Percentiles rank a stretch among this genome's conserved stretches.
Evolutionary conservation across 768 basidiomycete species (phyloP).

Genomic region (Lactarius hengduanensis): DNA sequence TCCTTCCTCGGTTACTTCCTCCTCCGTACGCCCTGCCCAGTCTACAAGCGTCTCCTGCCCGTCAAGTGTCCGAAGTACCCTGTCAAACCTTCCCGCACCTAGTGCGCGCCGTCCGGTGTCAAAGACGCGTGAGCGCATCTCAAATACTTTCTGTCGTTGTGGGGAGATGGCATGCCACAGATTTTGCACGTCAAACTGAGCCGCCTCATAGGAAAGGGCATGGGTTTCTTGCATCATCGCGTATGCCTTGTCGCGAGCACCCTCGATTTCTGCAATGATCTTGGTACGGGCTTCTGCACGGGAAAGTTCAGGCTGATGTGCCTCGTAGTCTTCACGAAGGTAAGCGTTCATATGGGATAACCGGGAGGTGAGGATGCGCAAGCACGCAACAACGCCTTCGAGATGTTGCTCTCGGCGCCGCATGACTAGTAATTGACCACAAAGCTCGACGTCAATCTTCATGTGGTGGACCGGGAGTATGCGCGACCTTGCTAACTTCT

Average conservation of each 20-base stretch:
- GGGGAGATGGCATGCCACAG: slow-evolving; percentile 66
- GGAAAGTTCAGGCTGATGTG: slow-evolving; percentile 48
- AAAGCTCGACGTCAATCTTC: slow-evolving; percentile 76
- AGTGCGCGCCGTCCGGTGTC: slow-evolving; percentile 56
- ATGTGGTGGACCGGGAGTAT: slow-evolving; percentile 61
- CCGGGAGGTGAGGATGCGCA: slow-evolving; percentile 53
- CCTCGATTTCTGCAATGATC: slow-evolving; percentile 52
- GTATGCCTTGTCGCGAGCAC: slow-evolving; percentile 49
- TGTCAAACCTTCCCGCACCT: slow-evolving; percentile 58
- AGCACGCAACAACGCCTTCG: slow-evolving; percentile 56
- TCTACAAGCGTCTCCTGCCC: slow-evolving; percentile 64
- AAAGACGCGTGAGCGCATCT: slow-evolving; percentile 65
- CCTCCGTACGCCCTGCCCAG: slow-evolving; percentile 65
- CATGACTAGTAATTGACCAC: slow-evolving; percentile 72
- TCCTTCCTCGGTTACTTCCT: slow-evolving; percentile 72
- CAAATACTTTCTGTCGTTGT: slow-evolving; percentile 61
- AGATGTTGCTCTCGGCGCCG: slow-evolving; percentile 65
- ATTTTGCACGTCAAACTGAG: slow-evolving; percentile 62
- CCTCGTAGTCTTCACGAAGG: slow-evolving; percentile 59
- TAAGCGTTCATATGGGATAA: slow-evolving; percentile 54
- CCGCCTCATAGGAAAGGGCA: slow-evolving; percentile 69
- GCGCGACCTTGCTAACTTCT: slow-evolving; percentile 46
- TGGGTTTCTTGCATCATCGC: slow-evolving; percentile 58
- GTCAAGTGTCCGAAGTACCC: slow-evolving; percentile 69
- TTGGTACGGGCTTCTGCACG: slow-evolving; percentile 47